Evolutionary conservation across 176 grass and related monocot species (phyloP).

Genomic region (Dendrocalamus sinicus): DNA sequence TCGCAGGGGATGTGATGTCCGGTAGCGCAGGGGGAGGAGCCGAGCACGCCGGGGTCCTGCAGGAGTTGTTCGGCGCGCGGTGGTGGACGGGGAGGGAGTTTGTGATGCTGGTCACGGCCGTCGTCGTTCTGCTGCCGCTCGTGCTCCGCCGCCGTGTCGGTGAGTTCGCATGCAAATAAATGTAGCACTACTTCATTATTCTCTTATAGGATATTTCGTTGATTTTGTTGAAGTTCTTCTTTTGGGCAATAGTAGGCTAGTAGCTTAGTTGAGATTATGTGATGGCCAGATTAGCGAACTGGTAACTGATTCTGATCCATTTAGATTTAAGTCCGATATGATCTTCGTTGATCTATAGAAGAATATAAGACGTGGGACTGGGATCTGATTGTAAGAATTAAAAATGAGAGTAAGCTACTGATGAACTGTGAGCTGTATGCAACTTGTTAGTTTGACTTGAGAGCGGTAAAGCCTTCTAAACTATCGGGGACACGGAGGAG

Average conservation of each 20-base stretch:
- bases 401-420: no score
- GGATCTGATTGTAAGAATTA: no score
- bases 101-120: conserved; percentile 56
- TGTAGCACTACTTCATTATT: neutral
- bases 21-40: conserved; percentile 57
- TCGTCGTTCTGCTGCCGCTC: conserved; percentile 71
- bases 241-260: neutral
- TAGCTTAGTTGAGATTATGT: no score
- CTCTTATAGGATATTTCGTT: neutral
- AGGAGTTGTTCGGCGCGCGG: conserved; percentile 68
- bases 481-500: no score
- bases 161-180: conserved; percentile 40
- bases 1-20: conserved; percentile 81
- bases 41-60: conserved; percentile 72
- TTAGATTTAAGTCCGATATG: neutral
- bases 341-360: neutral
- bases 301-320: neutral
- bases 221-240: neutral
- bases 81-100: conserved; percentile 82
- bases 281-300: neutral
- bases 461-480: no score
- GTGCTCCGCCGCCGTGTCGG: conserved; percentile 78
- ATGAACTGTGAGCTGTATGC: no score
- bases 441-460: no score
- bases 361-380: neutral